phyloP scores from a whole-genome alignment of 2,329 filamentous ascomycete genomes.

The Alternaria novae-zelandiae region DNA sequence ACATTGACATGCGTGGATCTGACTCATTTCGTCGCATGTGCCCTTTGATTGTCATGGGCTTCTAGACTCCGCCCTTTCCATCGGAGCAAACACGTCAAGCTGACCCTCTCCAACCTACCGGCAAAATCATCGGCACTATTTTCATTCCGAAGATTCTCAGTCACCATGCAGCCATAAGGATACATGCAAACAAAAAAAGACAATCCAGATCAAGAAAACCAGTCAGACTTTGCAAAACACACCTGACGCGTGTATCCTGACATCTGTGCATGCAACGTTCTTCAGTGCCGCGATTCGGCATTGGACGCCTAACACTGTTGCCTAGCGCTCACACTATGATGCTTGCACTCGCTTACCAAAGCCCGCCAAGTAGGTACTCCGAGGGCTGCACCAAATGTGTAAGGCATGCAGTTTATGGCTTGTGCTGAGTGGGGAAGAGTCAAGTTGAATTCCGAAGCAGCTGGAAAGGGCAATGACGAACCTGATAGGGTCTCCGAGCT shows the following conservation, averaged over 20 bases:
- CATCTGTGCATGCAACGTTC: background rate
- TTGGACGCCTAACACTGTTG: slow-evolving; percentile 4
- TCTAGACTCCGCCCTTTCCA: background rate
- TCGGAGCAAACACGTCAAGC: background rate
- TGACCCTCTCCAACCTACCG: background rate
- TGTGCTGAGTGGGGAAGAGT: background rate
- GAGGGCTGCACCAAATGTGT: background rate
- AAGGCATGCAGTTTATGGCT: background rate
- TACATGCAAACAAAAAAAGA: background rate
- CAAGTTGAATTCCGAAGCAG: background rate
- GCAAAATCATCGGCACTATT: background rate
- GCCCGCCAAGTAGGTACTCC: background rate
- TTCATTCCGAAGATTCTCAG: background rate
- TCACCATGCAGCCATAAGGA: background rate
- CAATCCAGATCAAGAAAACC: background rate
- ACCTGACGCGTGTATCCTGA: background rate
- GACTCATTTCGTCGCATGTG: background rate
- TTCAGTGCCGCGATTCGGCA: background rate
- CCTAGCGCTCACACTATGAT: background rate
- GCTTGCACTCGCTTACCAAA: background rate
- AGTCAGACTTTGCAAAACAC: background rate
- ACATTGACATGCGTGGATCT: background rate
- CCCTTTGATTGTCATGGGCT: background rate
- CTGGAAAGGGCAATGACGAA: background rate
- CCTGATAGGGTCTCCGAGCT: background rate